Conservation (phyloP, 1,284 basidiomycete species). For the Acaromyces ingoldii region DNA sequence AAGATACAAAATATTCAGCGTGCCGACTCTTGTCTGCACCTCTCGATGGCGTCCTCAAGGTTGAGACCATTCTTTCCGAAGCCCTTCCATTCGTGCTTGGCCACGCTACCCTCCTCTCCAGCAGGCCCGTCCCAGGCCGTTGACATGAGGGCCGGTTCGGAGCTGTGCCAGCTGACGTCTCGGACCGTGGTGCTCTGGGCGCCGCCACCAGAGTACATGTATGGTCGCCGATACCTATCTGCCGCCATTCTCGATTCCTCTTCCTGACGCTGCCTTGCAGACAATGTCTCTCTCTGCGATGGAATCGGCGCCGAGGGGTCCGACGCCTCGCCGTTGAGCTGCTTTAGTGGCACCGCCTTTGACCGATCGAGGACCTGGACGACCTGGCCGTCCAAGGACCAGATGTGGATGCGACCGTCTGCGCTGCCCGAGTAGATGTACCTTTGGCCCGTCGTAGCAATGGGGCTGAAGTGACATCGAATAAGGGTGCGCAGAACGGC, state of each 20-base stretch:
- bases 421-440: constrained; percentile 91
- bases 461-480: constrained; percentile 88
- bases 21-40: neutral
- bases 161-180: constrained; percentile 87
- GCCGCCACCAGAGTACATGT: neutral
- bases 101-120: constrained; percentile 28
- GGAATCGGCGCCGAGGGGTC: constrained; percentile 26
- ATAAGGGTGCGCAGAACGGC: constrained; percentile 87
- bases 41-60: constrained; percentile 61
- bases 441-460: constrained; percentile 80
- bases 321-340: constrained; percentile 9
- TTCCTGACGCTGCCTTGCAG: neutral
- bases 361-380: constrained; percentile 79
- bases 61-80: constrained; percentile 64
- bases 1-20: neutral
- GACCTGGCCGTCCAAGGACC: constrained; percentile 82
- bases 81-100: constrained; percentile 71
- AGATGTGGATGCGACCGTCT: constrained; percentile 67
- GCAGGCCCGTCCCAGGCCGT: constrained; percentile 71
- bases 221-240: neutral
- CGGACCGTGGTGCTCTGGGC: constrained; percentile 58
- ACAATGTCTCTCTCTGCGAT: neutral
- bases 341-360: constrained; percentile 64
- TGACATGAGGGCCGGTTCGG: constrained; percentile 82
- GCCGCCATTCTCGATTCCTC: neutral